These are phyloP conservation scores for Aspergillus hancockii DNA, from an alignment of 495 filamentous ascomycete species.

Conservation along the genomic window DNA sequence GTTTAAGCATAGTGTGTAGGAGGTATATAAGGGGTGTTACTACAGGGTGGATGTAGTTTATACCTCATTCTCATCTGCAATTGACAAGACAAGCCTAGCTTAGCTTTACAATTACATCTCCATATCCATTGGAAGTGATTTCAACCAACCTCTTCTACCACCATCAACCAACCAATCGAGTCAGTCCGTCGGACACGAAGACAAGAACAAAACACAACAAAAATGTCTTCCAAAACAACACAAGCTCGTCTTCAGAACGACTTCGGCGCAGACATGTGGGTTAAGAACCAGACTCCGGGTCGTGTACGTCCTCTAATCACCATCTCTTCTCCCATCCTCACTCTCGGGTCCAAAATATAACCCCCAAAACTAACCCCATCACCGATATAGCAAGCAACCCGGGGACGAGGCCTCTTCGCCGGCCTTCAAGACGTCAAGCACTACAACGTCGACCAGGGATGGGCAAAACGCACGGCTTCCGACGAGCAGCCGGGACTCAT, in stretches of 20 bases:
- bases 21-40: neutral
- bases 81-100: neutral
- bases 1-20: neutral
- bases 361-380: no score
- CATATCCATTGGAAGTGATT: neutral
- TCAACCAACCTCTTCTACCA: neutral
- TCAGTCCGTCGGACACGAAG: neutral
- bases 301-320: constrained; percentile 26
- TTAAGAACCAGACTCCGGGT: constrained; percentile 19
- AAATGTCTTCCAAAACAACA: neutral
- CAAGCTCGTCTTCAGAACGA: constrained; percentile 39
- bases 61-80: neutral
- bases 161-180: neutral
- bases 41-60: neutral
- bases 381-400: constrained; percentile 37
- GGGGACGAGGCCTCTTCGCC: constrained; percentile 47
- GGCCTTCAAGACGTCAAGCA: constrained; percentile 47
- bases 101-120: neutral
- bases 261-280: constrained; percentile 44
- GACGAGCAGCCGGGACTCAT: constrained; percentile 16
- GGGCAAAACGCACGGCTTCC: constrained; percentile 29
- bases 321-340: neutral
- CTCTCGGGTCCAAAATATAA: no score
- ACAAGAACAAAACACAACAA: neutral
- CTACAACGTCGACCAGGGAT: constrained; percentile 46